Percentiles rank a stretch among this genome's conserved stretches.
These are phyloP conservation scores for Ambrosia hybrid DNA, from an alignment of 140 eudicot genomes.

Conservation along the genomic window DNA sequence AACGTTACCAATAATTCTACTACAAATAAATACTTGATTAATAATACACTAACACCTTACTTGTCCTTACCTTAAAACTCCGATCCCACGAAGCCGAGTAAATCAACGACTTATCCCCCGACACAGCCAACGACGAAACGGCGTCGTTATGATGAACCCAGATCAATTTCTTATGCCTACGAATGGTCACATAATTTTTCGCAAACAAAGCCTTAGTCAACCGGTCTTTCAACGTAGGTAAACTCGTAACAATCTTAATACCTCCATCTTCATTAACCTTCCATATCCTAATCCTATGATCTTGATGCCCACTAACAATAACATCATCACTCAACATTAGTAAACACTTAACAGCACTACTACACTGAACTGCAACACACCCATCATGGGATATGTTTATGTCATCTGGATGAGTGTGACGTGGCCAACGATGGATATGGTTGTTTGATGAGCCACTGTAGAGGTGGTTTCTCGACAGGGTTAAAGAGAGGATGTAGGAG, in stretches of 20 bases:
- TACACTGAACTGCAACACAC: neutral
- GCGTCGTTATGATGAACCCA: conserved; percentile 31
- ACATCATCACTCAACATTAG: conserved; percentile 4
- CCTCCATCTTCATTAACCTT: neutral
- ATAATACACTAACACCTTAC: neutral
- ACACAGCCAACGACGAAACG: conserved; percentile 28
- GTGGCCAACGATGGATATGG: conserved; percentile 24
- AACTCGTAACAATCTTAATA: conserved; percentile 17
- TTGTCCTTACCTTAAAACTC: conserved; percentile 16
- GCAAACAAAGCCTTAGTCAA: conserved; percentile 22
- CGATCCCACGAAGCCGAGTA: conserved; percentile 38
- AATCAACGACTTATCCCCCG: conserved; percentile 13
- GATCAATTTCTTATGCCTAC: conserved; percentile 26
- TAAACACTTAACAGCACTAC: conserved; percentile 12
- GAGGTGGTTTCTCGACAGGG: conserved; percentile 22
- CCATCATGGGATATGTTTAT: neutral
- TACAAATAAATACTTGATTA: too few species aligned
- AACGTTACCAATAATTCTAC: too few species aligned
- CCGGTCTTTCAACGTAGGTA: conserved; percentile 29
- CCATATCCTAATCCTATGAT: conserved; percentile 31
- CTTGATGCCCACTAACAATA: conserved; percentile 27
- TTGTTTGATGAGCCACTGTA: conserved; percentile 18
- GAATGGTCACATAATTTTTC: conserved; percentile 25
- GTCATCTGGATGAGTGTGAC: neutral
- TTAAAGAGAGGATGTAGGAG: conserved; percentile 27